These are phyloP conservation scores for Rhizophora mangle DNA, from an alignment of 345 rosid species.

Conservation along the genomic window DNA sequence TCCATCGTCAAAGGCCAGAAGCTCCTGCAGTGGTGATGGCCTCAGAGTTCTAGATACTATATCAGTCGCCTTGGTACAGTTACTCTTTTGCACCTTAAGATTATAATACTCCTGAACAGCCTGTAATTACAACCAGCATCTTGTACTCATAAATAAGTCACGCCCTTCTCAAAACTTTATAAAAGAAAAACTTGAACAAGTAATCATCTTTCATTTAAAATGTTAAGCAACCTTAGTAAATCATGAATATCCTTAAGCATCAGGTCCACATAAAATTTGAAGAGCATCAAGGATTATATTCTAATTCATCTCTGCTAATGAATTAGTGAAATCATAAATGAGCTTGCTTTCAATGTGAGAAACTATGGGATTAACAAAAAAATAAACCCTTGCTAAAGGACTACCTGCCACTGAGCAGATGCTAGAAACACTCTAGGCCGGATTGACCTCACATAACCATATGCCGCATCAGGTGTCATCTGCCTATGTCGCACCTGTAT, in stretches of 20 bases:
- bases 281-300: too few species aligned
- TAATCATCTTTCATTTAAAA: too few species aligned
- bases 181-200: too few species aligned
- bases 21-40: slow-evolving; percentile 29
- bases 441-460: slow-evolving; percentile 68
- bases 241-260: too few species aligned
- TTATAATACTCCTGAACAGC: slow-evolving; percentile 81
- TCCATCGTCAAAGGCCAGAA: slow-evolving; percentile 70
- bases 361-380: not conserved
- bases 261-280: too few species aligned
- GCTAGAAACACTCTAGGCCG: slow-evolving; percentile 92
- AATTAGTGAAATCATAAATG: not conserved
- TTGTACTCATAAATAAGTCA: not conserved
- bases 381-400: not conserved
- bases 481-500: slow-evolving; percentile 68
- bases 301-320: not conserved
- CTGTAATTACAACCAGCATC: slow-evolving; percentile 28
- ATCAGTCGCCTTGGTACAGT: slow-evolving; percentile 23
- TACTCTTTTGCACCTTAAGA: slow-evolving; percentile 37
- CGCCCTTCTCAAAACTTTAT: too few species aligned
- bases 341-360: not conserved
- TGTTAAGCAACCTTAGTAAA: too few species aligned
- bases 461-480: slow-evolving; percentile 87
- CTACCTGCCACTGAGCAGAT: slow-evolving; percentile 86
- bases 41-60: slow-evolving; percentile 24